phyloP scores from a whole-genome alignment of 2,329 filamentous ascomycete species.

The Chaetomium globosum region DNA sequence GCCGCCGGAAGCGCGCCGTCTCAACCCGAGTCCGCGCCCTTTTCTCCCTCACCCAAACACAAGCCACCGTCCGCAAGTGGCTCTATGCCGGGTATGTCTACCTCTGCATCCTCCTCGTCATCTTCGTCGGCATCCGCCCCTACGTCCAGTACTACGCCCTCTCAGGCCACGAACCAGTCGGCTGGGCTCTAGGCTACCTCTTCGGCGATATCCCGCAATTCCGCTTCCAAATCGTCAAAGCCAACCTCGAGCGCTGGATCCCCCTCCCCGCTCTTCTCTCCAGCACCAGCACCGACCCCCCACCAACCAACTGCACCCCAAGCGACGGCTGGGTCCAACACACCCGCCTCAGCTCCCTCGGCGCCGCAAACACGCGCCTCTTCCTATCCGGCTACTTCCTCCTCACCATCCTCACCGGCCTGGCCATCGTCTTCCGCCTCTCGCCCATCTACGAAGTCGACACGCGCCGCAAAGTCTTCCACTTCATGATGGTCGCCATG shows the following conservation, averaged over 20 bases:
- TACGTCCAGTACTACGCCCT: conserved; percentile 72
- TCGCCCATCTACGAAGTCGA: conserved; percentile 85
- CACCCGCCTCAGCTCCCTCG: conserved; percentile 65
- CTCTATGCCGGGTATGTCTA: conserved; percentile 82
- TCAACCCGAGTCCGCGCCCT: conserved; percentile 71
- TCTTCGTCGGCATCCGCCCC: conserved; percentile 70
- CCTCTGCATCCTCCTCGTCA: conserved; percentile 62
- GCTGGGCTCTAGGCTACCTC: conserved; percentile 89
- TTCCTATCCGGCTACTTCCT: conserved; percentile 74
- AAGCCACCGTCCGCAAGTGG: conserved; percentile 79
- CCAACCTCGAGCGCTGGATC: conserved; percentile 74
- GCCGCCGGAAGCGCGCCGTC: conserved; percentile 66
- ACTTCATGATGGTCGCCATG: conserved; percentile 98
- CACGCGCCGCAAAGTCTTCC: conserved; percentile 93
- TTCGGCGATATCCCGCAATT: conserved; percentile 76
- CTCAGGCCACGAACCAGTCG: conserved; percentile 74
- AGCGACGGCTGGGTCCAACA: conserved; percentile 64
- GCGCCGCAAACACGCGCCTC: conserved; percentile 80
- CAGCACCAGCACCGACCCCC: conserved; percentile 23
- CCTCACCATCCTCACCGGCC: conserved; percentile 67
- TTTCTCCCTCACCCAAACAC: conserved; percentile 74
- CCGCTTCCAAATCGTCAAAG: conserved; percentile 68
- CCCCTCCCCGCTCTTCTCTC: conserved; percentile 60
- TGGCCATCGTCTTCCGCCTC: conserved; percentile 73
- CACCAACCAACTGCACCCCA: conserved; percentile 43